Evolutionary conservation across 2,329 filamentous ascomycete species (phyloP), one percentile per base, ranked within the genome.

Genomic region (Paracamarosporium sp.): DNA sequence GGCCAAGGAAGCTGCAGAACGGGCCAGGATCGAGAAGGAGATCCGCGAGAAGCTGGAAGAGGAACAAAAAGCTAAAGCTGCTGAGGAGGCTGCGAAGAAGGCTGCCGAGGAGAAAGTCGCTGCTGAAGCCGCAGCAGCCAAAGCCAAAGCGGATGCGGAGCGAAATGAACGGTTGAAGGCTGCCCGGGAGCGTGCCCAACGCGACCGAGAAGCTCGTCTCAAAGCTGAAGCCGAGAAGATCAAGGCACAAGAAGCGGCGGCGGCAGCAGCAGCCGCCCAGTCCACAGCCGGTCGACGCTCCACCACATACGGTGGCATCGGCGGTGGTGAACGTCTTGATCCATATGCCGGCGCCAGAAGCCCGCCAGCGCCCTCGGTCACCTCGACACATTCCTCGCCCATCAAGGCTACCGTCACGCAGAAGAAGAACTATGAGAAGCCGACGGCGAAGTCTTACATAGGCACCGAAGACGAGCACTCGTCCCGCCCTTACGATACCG

Each of bases 401-500:
- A 74, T 72, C 62, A 77, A 73, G 44, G 74, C 69, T 4, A 76
- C 67, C 7, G 64, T 72, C 24, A 72, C 80, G 50, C 70, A 81
- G 38, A 76, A 74, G 63, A 77, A 74, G 50, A 71, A 68, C 40
- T 82, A 82, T 64, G 78, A 80, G 57, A 74, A 73, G 45, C 78
- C 81, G 1, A 82, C 85, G 28, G 85, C 87, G 33, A 85, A 81
- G 63, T 86, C 86, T 3, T 85, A 85, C 56, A 78, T 84, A 62
- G 85, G 82, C 61, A 86, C 85, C 20, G 81, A 71, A 31, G 65
- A 64, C 50, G 62, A 83, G 3, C 88, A 90, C 74, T 93, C 90
- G 1, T 93, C 87, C 76, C 87, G 90, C 48, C 90, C 91, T 0
- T 93, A 93, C 74, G 90, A 94, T 71, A 55, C 56, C 4, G 84